A percentile compares a stretch with the other conserved stretches of the same genome.
Conservation (phyloP, 331 rosid species). For the Stylosanthes scabra region DNA sequence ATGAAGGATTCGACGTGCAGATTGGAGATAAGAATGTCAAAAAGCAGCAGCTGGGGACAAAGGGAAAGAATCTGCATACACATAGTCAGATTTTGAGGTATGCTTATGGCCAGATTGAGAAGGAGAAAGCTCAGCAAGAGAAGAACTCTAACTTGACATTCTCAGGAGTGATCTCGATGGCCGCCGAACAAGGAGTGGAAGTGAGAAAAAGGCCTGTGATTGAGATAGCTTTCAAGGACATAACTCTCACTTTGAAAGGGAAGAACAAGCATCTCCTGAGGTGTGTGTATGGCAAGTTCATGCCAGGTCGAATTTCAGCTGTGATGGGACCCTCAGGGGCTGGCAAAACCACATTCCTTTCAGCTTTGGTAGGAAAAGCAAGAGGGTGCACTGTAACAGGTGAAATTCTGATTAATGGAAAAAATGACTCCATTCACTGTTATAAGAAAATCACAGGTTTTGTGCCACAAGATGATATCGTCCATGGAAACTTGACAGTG, state of each 20-base stretch:
- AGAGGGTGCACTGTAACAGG: conserved; percentile 59
- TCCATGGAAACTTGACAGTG: conserved; percentile 84
- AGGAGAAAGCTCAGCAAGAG: conserved; percentile 71
- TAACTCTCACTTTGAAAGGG: conserved; percentile 63
- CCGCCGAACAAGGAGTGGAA: conserved; percentile 46
- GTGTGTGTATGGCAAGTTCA: conserved; percentile 62
- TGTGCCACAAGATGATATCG: conserved; percentile 91
- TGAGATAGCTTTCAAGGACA: conserved; percentile 64
- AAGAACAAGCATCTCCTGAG: conserved; percentile 52
- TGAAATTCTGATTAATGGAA: conserved; percentile 61
- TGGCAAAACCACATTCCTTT: conserved; percentile 69
- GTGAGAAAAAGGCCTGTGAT: conserved; percentile 60
- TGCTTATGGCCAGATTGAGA: conserved; percentile 68
- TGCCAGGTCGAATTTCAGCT: conserved; percentile 69
- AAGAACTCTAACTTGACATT: conserved; percentile 56
- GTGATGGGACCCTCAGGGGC: conserved; percentile 81
- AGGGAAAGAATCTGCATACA: conserved; percentile 54
- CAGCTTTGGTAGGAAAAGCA: conserved; percentile 64
- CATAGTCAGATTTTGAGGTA: conserved; percentile 66
- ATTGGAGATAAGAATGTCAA: conserved; percentile 64
- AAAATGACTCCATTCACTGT: conserved; percentile 52
- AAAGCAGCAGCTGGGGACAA: conserved; percentile 53
- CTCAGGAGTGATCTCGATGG: conserved; percentile 68
- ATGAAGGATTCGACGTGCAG: conserved; percentile 56
- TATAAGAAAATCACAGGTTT: conserved; percentile 72